phyloP scores from a whole-genome alignment of 2,329 filamentous ascomycete species.

The Hymenoscyphus linearis region DNA sequence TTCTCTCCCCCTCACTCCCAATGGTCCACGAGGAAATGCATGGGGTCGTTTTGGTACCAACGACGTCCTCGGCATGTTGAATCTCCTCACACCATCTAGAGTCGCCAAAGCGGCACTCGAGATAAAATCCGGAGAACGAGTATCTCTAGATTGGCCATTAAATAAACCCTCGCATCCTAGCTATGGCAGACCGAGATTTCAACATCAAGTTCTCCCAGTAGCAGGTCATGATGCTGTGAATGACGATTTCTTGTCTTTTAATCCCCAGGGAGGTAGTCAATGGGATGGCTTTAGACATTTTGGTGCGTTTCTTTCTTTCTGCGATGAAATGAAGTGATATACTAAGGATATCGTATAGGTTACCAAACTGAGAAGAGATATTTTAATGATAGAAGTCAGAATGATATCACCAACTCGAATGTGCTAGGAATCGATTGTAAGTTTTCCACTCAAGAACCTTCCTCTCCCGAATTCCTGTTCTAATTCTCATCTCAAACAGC shows the following conservation, averaged over 20 bases:
- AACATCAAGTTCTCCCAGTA: constrained; percentile 7
- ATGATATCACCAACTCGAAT: constrained; percentile 12
- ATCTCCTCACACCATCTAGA: constrained; percentile 2
- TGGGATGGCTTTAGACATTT: constrained; percentile 40
- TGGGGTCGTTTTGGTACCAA: constrained; percentile 4
- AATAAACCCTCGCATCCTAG: not conserved
- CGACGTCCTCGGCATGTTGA: constrained; percentile 3
- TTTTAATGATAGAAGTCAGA: constrained; percentile 29
- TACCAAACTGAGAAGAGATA: constrained; percentile 29
- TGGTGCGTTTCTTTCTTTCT: constrained; percentile 7
- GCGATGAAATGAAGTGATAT: not conserved
- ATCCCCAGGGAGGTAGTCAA: constrained; percentile 39
- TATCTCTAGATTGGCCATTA: constrained; percentile 4
- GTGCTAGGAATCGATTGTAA: constrained; percentile 18
- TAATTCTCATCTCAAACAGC: not conserved
- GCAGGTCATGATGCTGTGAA: too few relatives aligned
- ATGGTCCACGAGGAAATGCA: constrained; percentile 4
- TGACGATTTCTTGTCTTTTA: constrained; percentile 18
- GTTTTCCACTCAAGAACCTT: constrained; percentile 6
- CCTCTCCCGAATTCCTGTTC: not conserved
- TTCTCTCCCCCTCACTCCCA: not conserved
- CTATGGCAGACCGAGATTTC: not conserved
- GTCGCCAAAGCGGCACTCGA: not conserved
- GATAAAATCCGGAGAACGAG: not conserved
- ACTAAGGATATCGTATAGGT: constrained; percentile 9